A percentile compares a stretch with the other conserved stretches of the same genome.
phyloP scores from a whole-genome alignment of 768 basidiomycete species.

The Russula abietina region DNA sequence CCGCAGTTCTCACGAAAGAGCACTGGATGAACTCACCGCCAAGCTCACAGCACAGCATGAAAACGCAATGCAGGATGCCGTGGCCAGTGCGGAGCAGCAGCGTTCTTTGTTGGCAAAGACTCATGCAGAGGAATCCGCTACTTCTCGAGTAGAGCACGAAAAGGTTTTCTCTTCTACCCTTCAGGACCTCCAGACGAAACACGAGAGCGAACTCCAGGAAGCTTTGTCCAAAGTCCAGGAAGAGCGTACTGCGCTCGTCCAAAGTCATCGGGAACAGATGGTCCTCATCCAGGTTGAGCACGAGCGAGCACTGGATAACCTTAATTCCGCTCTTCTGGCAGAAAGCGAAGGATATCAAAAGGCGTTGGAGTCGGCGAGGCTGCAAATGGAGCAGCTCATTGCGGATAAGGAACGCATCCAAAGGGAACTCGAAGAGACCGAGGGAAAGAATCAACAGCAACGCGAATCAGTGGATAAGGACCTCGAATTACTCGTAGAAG shows the following conservation, averaged over 20 bases:
- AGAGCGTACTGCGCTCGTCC: slow-evolving; percentile 3
- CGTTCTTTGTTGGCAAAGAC: slow-evolving; percentile 31
- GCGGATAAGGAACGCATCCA: slow-evolving; percentile 46
- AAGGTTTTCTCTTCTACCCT: slow-evolving; percentile 32
- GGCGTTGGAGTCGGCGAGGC: slow-evolving; percentile 35
- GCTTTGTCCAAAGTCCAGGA: slow-evolving; percentile 2
- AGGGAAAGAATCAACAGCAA: slow-evolving; percentile 44
- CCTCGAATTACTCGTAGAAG: slow-evolving; percentile 39
- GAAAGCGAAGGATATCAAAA: slow-evolving; percentile 34
- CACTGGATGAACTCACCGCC: slow-evolving; percentile 29
- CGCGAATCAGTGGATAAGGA: slow-evolving; percentile 37
- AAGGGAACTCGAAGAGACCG: slow-evolving; percentile 44
- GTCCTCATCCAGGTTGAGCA: slow-evolving; percentile 10
- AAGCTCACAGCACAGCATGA: slow-evolving; percentile 12
- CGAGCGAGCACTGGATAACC: slow-evolving; percentile 28
- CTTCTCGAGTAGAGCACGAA: slow-evolving; percentile 45
- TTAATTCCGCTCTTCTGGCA: slow-evolving; percentile 38
- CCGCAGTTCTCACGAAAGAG: slow-evolving; percentile 45
- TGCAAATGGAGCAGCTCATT: slow-evolving; percentile 31
- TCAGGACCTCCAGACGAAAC: background rate
- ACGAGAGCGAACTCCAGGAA: slow-evolving; percentile 14
- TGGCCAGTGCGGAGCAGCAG: slow-evolving; percentile 31
- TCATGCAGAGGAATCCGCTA: slow-evolving; percentile 38
- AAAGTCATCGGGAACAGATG: slow-evolving; percentile 4
- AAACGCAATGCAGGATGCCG: slow-evolving; percentile 18